Conservation (phyloP, 768 basidiomycete genomes). For the Suillus brevipes region DNA sequence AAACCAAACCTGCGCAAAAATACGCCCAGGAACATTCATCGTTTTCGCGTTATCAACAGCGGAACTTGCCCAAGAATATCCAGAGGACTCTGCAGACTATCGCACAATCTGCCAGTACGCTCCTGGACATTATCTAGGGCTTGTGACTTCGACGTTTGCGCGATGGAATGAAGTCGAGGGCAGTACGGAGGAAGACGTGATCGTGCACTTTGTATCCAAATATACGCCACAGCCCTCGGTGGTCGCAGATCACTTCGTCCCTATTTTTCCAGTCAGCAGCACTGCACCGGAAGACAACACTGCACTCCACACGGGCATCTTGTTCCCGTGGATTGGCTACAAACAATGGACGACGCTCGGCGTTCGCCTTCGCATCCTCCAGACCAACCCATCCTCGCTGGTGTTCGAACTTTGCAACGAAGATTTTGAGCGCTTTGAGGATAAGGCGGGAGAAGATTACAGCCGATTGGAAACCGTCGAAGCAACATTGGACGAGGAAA, state of each 20-base stretch:
- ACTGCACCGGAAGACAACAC: neutral
- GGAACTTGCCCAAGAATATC: conserved; percentile 7
- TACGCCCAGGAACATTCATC: conserved; percentile 14
- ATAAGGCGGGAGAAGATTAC: conserved; percentile 10
- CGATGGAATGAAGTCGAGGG: conserved; percentile 12
- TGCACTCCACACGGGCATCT: conserved; percentile 18
- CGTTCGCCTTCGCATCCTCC: conserved; percentile 18
- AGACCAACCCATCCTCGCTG: conserved; percentile 21
- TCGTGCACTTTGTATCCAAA: conserved; percentile 21
- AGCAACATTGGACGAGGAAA: conserved; percentile 8
- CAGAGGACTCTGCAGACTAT: conserved; percentile 7
- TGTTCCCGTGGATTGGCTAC: conserved; percentile 24
- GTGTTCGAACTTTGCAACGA: conserved; percentile 23
- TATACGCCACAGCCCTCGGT: conserved; percentile 12
- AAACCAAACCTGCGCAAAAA: neutral
- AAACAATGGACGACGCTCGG: conserved; percentile 29
- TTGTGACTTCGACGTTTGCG: conserved; percentile 19
- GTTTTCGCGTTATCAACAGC: conserved; percentile 21
- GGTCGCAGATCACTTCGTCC: conserved; percentile 1
- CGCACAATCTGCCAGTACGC: conserved; percentile 10
- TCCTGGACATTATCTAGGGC: conserved; percentile 22
- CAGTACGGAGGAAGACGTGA: conserved; percentile 17
- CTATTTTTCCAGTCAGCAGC: conserved; percentile 5
- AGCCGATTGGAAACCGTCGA: conserved; percentile 1
- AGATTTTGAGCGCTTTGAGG: conserved; percentile 24